Base-by-base conservation (phyloP, 352 stramenopile species). In the Globisporangium viniferum region DNA sequence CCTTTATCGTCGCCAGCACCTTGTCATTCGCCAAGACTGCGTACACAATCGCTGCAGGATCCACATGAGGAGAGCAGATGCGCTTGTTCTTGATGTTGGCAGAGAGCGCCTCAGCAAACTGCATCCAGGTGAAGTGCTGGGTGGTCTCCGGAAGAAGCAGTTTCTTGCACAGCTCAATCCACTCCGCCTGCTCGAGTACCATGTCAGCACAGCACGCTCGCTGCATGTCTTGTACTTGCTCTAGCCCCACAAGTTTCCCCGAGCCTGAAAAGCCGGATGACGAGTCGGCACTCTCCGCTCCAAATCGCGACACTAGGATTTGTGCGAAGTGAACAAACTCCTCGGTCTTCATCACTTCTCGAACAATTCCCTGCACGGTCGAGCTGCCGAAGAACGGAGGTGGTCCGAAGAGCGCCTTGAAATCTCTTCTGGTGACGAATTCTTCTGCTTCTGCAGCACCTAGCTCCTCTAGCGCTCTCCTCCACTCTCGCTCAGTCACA, bases 361-460 rank as follows among this genome's bases (percentile, higher is more conserved):
- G 74, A 9, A 84, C 75, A 20, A 87, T 76, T 4, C 62, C 73
- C 15, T 84, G 64, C 7, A 87, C 73, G 39, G 68, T 69, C 36
- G 71, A 33, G 59, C 67, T 84, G 2, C 81, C 81, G 56, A 89
- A 89, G 60, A 83, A 89, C 27, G 81, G 81, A 15, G 79, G 69
- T 6, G 79, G 77, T 0, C 81, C 81, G 64, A 89, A 89, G 1
- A 89, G 69, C 5, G 73, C 77, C 49, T 87, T 84, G 72, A 89
- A 89, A 51, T 86, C 71, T 6, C 63, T 71, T 59, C 72, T 68
- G 5, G 54, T 20, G 2, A 86, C 81, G 9, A 20, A 54, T 1
- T 61, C 29, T 2, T 80, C 61, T 5, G 59, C 59, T 9, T 70
- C 55, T 0, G 48, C 10, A 27, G 69, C 67, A 0, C 69, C 73